Base-by-base conservation (phyloP, 768 basidiomycete species). In the Russula emetica region DNA sequence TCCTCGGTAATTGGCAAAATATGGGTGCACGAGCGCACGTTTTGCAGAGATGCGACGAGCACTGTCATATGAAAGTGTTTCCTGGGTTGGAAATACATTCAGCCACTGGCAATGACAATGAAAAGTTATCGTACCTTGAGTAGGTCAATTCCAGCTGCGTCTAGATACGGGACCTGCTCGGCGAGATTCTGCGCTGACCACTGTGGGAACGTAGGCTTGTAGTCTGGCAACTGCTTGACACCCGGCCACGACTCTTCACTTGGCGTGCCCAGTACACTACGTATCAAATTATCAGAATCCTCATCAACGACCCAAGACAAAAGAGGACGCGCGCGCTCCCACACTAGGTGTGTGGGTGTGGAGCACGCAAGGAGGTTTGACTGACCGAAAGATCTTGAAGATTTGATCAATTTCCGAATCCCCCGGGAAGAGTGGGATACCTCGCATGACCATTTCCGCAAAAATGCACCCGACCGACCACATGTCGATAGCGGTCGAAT, bases 341-440 rank as follows among this genome's bases (percentile, higher is more conserved):
- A 58, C 61, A 34, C 55, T 26, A n/a, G 14, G 38, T 6, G 38
- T 6, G 38, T 38, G 10, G 28, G 40, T 13, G 55, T 20, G 45
- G 28, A 47, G 32, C 18, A 26, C 28, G 9, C 36, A 44, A 28
- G 28, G 6, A 47, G 28, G 47, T 11, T 13, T 24, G 51, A 74
- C 82, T 58, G 66, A 95, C 97, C 92, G 85, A 83, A 98, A 99
- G 71, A 99, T 99, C 76, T 93, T 89, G 84, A 98, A 98, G 67
- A 98, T 98, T 79, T 99, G 97, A 76, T 99, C 97, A 72, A 98
- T 99, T 78, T 99, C 97, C 30, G 97, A 98, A 77, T 99, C 97
- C 5, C 97, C 97, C 26, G 97, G 96, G 83, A 99, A 99, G 14
- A 98, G 80, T 2, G 96, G 84, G 72, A 86, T 75, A 68, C 90